Percentiles rank a stretch among this genome's conserved stretches.
Evolutionary conservation across 108 stramenopile genomes (phyloP).

Genomic region (Pseudonitzschia delicatissima): DNA sequence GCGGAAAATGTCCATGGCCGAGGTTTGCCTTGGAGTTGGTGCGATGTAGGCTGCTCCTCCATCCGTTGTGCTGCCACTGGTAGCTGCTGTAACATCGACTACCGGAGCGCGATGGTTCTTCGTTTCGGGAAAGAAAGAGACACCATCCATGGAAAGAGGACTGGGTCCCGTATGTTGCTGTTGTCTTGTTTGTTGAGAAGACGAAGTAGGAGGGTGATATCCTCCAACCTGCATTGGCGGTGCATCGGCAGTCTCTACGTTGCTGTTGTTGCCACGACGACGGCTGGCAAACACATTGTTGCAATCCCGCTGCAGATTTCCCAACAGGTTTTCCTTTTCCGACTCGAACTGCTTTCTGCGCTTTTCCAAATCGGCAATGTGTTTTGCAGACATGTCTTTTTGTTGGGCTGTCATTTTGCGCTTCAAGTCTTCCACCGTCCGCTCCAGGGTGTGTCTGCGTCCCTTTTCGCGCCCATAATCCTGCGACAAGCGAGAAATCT

Average conservation of each 20-base stretch:
- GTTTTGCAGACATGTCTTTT: constrained; percentile 4
- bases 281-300: constrained; percentile 32
- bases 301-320: constrained; percentile 38
- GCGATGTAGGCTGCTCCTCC: neutral
- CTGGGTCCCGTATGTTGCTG: constrained; percentile 14
- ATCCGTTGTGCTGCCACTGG: neutral
- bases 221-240: constrained; percentile 3
- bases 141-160: constrained; percentile 3
- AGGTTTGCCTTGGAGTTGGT: neutral
- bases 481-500: constrained; percentile 20
- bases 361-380: constrained; percentile 21
- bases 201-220: neutral
- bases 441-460: constrained; percentile 19
- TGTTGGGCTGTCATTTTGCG: constrained; percentile 21
- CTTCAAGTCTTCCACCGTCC: constrained; percentile 19
- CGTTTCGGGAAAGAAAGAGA: neutral
- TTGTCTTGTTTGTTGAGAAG: neutral
- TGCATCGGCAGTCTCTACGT: neutral
- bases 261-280: neutral
- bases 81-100: neutral
- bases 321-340: constrained; percentile 27
- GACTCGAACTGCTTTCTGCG: constrained; percentile 26
- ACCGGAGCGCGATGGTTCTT: neutral
- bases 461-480: constrained; percentile 24
- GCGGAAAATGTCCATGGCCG: constrained; percentile 2